These are phyloP conservation scores for Saturnispora mendoncae DNA, from an alignment of 805 yeast genomes.

Conservation along the genomic window DNA sequence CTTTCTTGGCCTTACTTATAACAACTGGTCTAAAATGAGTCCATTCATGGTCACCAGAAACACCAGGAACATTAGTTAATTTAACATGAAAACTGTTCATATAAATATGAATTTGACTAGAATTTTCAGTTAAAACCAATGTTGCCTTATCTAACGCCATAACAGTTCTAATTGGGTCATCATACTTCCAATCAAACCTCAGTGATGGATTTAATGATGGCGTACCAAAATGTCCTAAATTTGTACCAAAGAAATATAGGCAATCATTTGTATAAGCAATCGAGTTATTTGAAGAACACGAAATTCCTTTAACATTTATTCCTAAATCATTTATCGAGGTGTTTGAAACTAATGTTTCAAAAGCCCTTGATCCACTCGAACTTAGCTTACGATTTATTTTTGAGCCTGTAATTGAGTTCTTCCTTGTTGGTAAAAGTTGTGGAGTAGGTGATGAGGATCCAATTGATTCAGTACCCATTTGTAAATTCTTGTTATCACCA, in stretches of 20 bases:
- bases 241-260: slow-evolving; percentile 65
- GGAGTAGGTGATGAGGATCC: slow-evolving; percentile 3
- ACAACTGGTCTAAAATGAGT: slow-evolving; percentile 45
- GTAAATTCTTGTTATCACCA: slow-evolving; percentile 53
- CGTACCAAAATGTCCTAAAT: slow-evolving; percentile 74
- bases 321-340: background rate
- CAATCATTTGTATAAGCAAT: slow-evolving; percentile 43
- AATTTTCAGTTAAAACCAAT: slow-evolving; percentile 45
- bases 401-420: background rate
- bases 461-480: slow-evolving; percentile 25
- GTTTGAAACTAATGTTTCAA: slow-evolving; percentile 14
- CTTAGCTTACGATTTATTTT: background rate
- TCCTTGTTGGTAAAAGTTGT: background rate
- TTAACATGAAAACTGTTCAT: slow-evolving; percentile 49
- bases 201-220: slow-evolving; percentile 15
- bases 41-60: slow-evolving; percentile 23
- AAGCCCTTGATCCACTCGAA: background rate
- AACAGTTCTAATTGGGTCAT: slow-evolving; percentile 44
- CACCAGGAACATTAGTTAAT: slow-evolving; percentile 20
- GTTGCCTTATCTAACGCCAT: slow-evolving; percentile 64
- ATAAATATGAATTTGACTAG: slow-evolving; percentile 54
- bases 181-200: slow-evolving; percentile 36
- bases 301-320: slow-evolving; percentile 32
- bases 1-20: slow-evolving; percentile 33
- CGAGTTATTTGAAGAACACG: slow-evolving; percentile 63